phyloP scores from a whole-genome alignment of 2,329 filamentous ascomycete species.

The Neonectria magnoliae region DNA sequence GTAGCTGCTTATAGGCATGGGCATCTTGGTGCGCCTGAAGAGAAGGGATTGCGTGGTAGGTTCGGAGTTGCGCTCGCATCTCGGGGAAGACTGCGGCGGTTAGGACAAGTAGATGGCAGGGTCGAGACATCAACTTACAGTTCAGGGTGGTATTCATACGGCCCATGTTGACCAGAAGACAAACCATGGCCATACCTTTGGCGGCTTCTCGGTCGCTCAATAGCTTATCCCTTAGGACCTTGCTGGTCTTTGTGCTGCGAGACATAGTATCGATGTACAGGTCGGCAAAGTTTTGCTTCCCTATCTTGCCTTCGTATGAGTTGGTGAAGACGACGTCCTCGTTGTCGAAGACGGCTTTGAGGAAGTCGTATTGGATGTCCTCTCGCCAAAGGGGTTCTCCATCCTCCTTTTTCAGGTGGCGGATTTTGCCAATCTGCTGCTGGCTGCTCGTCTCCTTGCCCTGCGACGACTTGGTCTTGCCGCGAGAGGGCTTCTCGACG shows the following conservation, averaged over 20 bases:
- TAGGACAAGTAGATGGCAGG: conserved; percentile 22
- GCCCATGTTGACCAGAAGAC: conserved; percentile 94
- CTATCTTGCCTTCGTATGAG: conserved; percentile 73
- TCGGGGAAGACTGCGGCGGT: conserved; percentile 87
- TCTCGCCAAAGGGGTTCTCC: conserved; percentile 87
- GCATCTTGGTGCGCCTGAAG: conserved; percentile 94
- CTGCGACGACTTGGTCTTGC: conserved; percentile 49
- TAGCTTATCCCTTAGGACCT: conserved; percentile 96
- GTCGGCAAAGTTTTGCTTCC: conserved; percentile 85
- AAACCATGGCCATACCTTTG: conserved; percentile 99
- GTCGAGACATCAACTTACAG: conserved; percentile 66
- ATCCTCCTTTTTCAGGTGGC: conserved; percentile 88
- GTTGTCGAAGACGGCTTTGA: conserved; percentile 82
- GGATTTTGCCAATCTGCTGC: conserved; percentile 72
- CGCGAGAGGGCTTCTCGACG: conserved; percentile 50
- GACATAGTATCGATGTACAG: conserved; percentile 99
- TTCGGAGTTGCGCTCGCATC: conserved; percentile 97
- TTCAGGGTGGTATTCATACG: conserved; percentile 99
- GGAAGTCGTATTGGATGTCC: conserved; percentile 90
- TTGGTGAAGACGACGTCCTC: conserved; percentile 85
- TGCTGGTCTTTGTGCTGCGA: conserved; percentile 98
- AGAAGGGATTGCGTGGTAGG: conserved; percentile 97
- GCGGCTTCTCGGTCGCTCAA: conserved; percentile 90
- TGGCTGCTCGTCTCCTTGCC: conserved; percentile 49
- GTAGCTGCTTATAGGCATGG: conserved; percentile 96